Base-by-base conservation (phyloP, 106 monocot genomes). In the Triglochin maritima region DNA sequence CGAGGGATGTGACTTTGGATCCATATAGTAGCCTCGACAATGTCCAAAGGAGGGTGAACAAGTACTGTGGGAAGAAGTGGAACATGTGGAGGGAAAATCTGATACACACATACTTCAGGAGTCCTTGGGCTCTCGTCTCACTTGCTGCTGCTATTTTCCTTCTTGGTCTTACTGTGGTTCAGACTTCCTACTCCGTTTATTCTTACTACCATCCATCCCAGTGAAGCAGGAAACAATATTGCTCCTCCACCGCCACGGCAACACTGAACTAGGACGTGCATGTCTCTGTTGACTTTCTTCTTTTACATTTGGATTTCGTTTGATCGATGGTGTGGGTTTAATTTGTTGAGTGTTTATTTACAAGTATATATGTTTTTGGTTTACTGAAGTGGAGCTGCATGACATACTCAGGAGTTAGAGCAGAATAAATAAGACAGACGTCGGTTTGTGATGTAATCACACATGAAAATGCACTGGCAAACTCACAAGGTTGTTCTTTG, bases 51-150 rank as follows among this genome's bases (percentile, higher is more conserved):
- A 66, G 57, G 81, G 92, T 92, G 16, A 83, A 79, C 49, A 49
- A 41, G 0, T 92, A 92, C 71, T 88, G 81, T 65, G 64, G 70
- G 67, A 78, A 83, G 83, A 71, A 67, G 6, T 88, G 81, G 83
- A 88, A 85, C 61, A 74, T 70, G 80, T 92, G 92, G 92, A 54
- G 92, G 44, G 92, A 87, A 3, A 92, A 88, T 46, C 72, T 92
- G 43, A 79, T 88, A 0, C 86, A 88, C 60, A 88, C 86, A 17
- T 93, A 93, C 67, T 93, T 93, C 69, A 79, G 86, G 68, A 93
- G 83, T 74, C 93, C 93, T 0, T 86, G 93, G 93, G 79, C 93
- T 0, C 59, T 85, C 17, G 71, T 93, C 3, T 88, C 88, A 1
- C 88, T 93, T 2, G 79, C 73, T 4, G 93, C 88, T 4, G 93